phyloP scores from a whole-genome alignment of 108 stramenopile genomes.

The Asterionellopsis glacialis region DNA sequence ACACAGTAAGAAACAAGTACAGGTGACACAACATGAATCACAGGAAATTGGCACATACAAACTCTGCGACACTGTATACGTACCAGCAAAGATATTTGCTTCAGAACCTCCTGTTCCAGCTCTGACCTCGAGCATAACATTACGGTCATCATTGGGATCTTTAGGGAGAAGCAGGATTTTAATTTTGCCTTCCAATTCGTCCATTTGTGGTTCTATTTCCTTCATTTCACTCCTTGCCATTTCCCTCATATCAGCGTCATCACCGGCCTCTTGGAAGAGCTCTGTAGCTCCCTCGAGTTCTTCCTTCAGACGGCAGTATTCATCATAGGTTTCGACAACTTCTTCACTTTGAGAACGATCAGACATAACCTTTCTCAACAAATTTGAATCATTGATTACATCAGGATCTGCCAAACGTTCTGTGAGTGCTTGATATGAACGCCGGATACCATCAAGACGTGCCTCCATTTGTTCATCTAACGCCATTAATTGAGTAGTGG shows the following conservation, averaged over 20 bases:
- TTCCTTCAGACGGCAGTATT: conserved; percentile 53
- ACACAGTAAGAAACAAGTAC: background rate
- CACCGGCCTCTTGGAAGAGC: conserved; percentile 78
- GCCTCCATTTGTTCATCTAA: conserved; percentile 57
- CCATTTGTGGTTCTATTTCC: conserved; percentile 61
- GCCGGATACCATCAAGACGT: conserved; percentile 67
- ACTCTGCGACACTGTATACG: conserved; percentile 7
- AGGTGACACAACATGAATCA: background rate
- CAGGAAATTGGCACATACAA: background rate
- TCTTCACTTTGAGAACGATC: conserved; percentile 78
- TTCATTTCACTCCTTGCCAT: conserved; percentile 83
- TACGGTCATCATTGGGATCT: conserved; percentile 89
- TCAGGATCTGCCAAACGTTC: conserved; percentile 84
- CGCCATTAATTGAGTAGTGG: background rate
- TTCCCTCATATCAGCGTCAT: conserved; percentile 82
- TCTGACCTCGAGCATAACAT: conserved; percentile 94
- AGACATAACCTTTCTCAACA: conserved; percentile 68
- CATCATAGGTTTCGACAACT: conserved; percentile 68
- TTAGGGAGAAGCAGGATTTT: conserved; percentile 73
- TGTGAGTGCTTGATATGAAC: conserved; percentile 72
- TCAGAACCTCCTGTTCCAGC: conserved; percentile 97
- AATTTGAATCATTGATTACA: conserved; percentile 67
- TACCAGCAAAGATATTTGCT: conserved; percentile 89
- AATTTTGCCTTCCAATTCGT: conserved; percentile 56
- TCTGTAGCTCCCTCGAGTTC: conserved; percentile 72